Percentiles rank a stretch among this genome's conserved stretches.
These are phyloP conservation scores for Amanita molliuscula DNA, from an alignment of 768 basidiomycete species.

Conservation along the genomic window DNA sequence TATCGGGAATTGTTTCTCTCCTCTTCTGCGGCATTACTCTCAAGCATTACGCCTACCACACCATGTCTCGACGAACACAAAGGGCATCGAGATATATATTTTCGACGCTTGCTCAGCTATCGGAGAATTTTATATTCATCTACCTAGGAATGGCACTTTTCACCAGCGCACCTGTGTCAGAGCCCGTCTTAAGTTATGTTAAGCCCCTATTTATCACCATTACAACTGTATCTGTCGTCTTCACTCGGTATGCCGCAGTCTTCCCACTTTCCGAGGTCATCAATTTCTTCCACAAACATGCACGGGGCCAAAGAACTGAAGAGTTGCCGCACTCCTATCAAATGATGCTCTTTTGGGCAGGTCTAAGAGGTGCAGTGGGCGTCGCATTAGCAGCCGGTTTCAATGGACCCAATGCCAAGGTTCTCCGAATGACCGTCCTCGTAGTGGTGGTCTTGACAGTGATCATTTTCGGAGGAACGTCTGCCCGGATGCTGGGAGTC, in stretches of 20 bases:
- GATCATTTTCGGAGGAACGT: conserved; percentile 93
- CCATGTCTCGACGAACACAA: conserved; percentile 94
- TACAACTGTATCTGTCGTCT: conserved; percentile 84
- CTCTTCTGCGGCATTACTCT: conserved; percentile 98
- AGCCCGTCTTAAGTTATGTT: conserved; percentile 74
- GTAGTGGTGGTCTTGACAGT: conserved; percentile 95
- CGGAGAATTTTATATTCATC: conserved; percentile 99
- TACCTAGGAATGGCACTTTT: conserved; percentile 97
- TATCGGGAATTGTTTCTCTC: conserved; percentile 95
- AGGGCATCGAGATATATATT: conserved; percentile 94
- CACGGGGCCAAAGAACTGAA: conserved; percentile 76
- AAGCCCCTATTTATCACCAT: conserved; percentile 94
- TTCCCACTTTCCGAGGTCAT: conserved; percentile 93
- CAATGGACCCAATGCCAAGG: conserved; percentile 86
- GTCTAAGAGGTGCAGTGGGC: conserved; percentile 91
- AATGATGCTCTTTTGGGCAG: conserved; percentile 99
- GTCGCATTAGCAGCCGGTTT: conserved; percentile 96
- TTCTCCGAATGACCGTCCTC: conserved; percentile 86
- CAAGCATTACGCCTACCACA: conserved; percentile 99
- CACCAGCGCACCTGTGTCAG: conserved; percentile 71
- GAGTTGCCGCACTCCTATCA: conserved; percentile 97
- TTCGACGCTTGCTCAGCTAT: conserved; percentile 84
- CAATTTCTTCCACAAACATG: conserved; percentile 84
- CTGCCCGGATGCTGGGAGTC: conserved; percentile 91
- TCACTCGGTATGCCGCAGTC: conserved; percentile 91